These are phyloP conservation scores for Fonsecaea pugnacius DNA, from an alignment of 2,329 filamentous ascomycete species.

Conservation along the genomic window DNA sequence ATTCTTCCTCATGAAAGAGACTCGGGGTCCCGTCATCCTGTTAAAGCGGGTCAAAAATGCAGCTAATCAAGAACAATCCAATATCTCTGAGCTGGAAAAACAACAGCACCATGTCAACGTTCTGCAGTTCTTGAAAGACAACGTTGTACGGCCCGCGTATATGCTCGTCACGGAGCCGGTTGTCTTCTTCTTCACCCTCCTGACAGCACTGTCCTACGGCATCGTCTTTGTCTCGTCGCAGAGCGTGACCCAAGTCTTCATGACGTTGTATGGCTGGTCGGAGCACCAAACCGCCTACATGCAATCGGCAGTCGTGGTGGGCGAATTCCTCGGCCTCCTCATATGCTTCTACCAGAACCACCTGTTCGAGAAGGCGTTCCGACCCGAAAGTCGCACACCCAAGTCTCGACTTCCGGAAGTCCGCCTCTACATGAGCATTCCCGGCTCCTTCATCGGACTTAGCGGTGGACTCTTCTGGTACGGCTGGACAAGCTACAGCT, in stretches of 20 bases:
- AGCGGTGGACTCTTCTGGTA: background rate
- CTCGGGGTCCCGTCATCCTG: background rate
- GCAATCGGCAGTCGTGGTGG: conserved; percentile 52
- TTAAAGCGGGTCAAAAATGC: background rate
- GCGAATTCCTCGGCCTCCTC: conserved; percentile 52
- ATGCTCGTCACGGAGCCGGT: conserved; percentile 56
- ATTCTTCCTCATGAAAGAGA: background rate
- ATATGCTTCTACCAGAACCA: background rate
- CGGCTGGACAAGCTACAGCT: conserved; percentile 2
- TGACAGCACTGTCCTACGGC: conserved; percentile 53
- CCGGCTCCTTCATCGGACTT: background rate
- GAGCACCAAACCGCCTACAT: conserved; percentile 52
- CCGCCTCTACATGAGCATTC: conserved; percentile 6
- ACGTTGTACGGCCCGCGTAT: conserved; percentile 17
- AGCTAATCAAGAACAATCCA: background rate
- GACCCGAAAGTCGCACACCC: background rate
- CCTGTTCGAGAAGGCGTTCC: background rate
- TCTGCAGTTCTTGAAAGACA: background rate
- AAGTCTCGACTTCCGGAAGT: background rate
- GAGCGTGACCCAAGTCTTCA: conserved; percentile 69
- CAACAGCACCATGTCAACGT: background rate
- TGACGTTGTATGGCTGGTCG: conserved; percentile 74
- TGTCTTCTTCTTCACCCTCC: conserved; percentile 53
- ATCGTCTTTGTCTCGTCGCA: conserved; percentile 57
- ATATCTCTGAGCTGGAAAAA: background rate